phyloP scores from a whole-genome alignment of 352 stramenopile species.

The Phytophthora ohioensis region DNA sequence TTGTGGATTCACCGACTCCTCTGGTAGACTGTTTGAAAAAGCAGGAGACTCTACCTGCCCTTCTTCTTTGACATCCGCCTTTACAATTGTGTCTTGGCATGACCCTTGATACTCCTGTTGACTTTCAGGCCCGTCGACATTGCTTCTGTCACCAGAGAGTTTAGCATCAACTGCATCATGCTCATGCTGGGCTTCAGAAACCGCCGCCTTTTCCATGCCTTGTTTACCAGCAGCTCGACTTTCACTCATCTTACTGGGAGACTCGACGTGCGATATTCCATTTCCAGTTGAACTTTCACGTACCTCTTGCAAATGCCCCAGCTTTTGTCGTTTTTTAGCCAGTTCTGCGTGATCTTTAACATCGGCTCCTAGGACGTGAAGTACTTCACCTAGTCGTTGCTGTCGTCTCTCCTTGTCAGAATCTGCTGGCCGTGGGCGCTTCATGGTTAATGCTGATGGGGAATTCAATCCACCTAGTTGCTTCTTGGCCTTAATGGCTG shows the following conservation, averaged over 20 bases:
- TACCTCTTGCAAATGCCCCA: not conserved
- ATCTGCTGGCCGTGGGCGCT: not conserved
- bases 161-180: not conserved
- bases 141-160: not conserved
- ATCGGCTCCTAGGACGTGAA: not conserved
- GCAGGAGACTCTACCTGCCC: constrained; percentile 16
- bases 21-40: not conserved
- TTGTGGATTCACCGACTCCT: constrained; percentile 15
- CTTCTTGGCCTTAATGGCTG: constrained; percentile 20
- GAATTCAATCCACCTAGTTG: not conserved
- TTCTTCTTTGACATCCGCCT: constrained; percentile 23
- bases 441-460: not conserved
- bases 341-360: not conserved
- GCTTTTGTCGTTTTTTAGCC: constrained; percentile 8
- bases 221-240: not conserved
- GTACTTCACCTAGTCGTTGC: not conserved
- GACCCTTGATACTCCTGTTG: not conserved
- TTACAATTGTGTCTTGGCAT: not conserved
- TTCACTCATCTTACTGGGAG: not conserved
- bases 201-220: not conserved
- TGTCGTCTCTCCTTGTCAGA: constrained; percentile 3
- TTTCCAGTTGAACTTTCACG: not conserved
- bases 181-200: not conserved
- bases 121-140: not conserved
- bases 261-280: not conserved